Evolutionary conservation across 495 filamentous ascomycete species (phyloP).

Genomic region (Talaromyces borbonicus): DNA sequence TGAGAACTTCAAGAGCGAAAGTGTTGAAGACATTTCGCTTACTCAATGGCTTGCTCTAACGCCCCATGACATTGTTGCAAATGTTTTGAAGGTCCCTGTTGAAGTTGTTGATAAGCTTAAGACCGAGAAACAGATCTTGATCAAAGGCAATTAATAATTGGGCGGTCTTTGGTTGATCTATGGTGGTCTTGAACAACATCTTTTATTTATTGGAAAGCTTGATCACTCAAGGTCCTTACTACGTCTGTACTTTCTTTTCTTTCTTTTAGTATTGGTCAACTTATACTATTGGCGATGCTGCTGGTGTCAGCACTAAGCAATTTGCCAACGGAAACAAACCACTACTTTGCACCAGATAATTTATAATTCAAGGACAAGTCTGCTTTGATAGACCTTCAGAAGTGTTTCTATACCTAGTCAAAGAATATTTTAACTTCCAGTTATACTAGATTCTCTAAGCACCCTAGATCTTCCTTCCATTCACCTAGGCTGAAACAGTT

Average conservation of each 20-base stretch:
- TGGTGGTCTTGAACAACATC: neutral
- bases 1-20: slow-evolving; percentile 55
- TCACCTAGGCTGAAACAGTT: neutral
- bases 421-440: neutral
- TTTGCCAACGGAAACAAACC: neutral
- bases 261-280: neutral
- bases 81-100: slow-evolving; percentile 46
- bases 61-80: slow-evolving; percentile 48
- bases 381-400: neutral
- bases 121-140: slow-evolving; percentile 53
- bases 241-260: neutral
- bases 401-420: neutral
- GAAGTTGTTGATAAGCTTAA: slow-evolving; percentile 46
- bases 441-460: neutral
- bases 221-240: neutral
- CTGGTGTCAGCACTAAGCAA: neutral
- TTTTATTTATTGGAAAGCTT: neutral
- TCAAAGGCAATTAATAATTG: slow-evolving; percentile 13
- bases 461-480: neutral
- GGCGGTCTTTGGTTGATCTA: neutral
- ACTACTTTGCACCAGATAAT: neutral
- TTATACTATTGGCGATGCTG: neutral
- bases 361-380: neutral
- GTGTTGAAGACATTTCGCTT: slow-evolving; percentile 51
- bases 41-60: slow-evolving; percentile 59